These are phyloP conservation scores for Rhodosporidiobolus sp. DNA, from an alignment of 768 basidiomycete genomes.

Conservation along the genomic window DNA sequence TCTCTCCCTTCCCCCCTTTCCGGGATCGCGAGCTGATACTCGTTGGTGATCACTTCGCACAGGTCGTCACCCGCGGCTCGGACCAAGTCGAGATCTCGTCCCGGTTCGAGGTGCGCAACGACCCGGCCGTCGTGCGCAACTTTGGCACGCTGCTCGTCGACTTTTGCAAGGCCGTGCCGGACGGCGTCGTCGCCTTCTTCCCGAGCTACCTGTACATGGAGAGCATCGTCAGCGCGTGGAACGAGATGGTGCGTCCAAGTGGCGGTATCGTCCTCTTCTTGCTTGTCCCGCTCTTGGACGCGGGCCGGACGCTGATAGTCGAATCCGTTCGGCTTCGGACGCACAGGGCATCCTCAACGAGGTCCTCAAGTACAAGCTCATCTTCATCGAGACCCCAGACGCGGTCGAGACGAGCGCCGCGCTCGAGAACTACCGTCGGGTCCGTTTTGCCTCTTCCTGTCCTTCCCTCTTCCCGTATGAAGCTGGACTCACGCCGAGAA, in stretches of 20 bases:
- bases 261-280: background rate
- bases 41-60: background rate
- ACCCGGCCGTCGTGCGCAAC: conserved; percentile 97
- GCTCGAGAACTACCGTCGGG: conserved; percentile 91
- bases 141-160: conserved; percentile 97
- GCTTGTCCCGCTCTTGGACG: no score
- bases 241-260: conserved; percentile 95
- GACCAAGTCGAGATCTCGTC: conserved; percentile 99
- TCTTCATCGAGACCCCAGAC: conserved; percentile 98
- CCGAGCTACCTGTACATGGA: conserved; percentile 99
- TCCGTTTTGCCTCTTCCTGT: conserved; percentile 48
- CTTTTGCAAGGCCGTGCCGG: conserved; percentile 95
- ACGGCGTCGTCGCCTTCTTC: conserved; percentile 98
- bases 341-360: conserved; percentile 94
- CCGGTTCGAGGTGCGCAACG: conserved; percentile 96
- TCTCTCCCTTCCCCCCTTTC: background rate
- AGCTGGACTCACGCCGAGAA: background rate
- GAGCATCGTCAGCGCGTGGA: conserved; percentile 99
- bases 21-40: background rate
- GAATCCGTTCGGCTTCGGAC: conserved; percentile 9
- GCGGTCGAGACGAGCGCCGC: conserved; percentile 98
- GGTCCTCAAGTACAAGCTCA: conserved; percentile 98
- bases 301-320: conserved; percentile 12
- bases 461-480: background rate
- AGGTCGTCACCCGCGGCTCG: conserved; percentile 97